Base-by-base conservation (phyloP, 2,329 filamentous ascomycete genomes). In the Cordyceps militaris region DNA sequence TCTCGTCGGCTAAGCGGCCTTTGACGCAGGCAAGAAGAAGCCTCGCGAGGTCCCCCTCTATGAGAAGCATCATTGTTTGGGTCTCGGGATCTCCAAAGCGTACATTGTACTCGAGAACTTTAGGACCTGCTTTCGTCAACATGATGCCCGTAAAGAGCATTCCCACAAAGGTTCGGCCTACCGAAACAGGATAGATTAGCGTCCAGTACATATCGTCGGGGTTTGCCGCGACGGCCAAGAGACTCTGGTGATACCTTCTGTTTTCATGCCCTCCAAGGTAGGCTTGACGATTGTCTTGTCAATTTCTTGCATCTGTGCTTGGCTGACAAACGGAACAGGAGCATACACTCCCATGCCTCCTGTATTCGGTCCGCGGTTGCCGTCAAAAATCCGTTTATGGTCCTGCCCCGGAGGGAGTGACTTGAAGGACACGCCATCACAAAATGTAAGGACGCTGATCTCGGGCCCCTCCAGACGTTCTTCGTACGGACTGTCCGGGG, bases 61-160 rank as follows among this genome's bases (percentile, higher is more conserved):
- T 78, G 19, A 96, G 76, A 2, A 88, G 84, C 14, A 96, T 76
- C 23, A 94, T 77, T 2, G 87, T 91, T 72, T 96, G 90, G 0
- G 89, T 91, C 72, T 96, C 91, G 1, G 91, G 91, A 66, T 96
- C 91, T 42, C 91, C 91, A 67, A 94, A 94, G 54, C 91, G 83
- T 36, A 93, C 90, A 65, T 96, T 96, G 75, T 96, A 96, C 71
- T 96, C 91, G 48, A 96, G 79, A 7, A 89, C 85, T 70, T 88
- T 89, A 10, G 89, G 85, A 0, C 91, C 90, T 42, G 77, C 70
- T 62, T 84, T 81, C 16, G 89, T 91, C 73, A 95, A 86, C 89
- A 95, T 95, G 32, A 95, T 73, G 7, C 91, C 92, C 1, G 88
- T 91, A 71, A 91, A 91, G 8, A 92, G 77, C 30, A 88, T 81